Evolutionary conservation across 2,329 filamentous ascomycete genomes (phyloP).

Genomic region (Rasamsonia emersonii): DNA sequence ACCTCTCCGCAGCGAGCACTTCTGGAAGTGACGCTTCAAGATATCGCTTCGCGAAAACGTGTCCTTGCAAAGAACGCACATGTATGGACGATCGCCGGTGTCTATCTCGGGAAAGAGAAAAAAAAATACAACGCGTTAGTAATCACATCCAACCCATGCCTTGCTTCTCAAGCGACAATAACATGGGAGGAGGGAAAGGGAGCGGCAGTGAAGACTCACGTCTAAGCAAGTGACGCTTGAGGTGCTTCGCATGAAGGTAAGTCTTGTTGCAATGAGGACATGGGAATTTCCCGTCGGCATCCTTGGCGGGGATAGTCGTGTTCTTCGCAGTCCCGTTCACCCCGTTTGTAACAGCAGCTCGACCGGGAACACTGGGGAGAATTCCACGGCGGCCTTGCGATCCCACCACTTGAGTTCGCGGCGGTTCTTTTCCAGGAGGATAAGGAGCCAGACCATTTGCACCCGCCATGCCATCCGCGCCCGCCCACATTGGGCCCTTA

Average conservation of each 20-base stretch:
- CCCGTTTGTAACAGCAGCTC: conserved; percentile 60
- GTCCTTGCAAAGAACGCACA: conserved; percentile 95
- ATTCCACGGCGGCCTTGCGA: conserved; percentile 90
- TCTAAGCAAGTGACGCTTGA: conserved; percentile 90
- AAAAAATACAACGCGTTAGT: conserved; percentile 20
- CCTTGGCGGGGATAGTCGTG: conserved; percentile 81
- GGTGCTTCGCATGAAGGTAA: conserved; percentile 92
- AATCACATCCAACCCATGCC: conserved; percentile 1
- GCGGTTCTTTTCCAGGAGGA: conserved; percentile 33
- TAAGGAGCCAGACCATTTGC: conserved; percentile 30
- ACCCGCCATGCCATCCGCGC: conserved; percentile 29
- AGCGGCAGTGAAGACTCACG: conserved; percentile 73
- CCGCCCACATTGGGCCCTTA: conserved; percentile 47
- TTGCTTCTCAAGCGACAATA: too few relatives aligned
- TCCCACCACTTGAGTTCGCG: conserved; percentile 76
- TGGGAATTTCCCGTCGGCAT: conserved; percentile 95
- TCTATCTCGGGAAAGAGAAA: conserved; percentile 47
- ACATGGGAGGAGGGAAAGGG: background rate
- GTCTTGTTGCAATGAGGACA: conserved; percentile 98
- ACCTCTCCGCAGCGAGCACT: conserved; percentile 91
- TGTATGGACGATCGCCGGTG: conserved; percentile 95
- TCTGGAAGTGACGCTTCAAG: conserved; percentile 97
- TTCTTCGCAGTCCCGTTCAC: conserved; percentile 63
- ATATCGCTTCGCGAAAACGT: conserved; percentile 98
- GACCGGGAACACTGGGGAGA: conserved; percentile 78